Evolutionary conservation across 1,284 basidiomycete species (phyloP), one percentile per base, ranked within the genome.

Genomic region (Mycosarcoma mackinlayi): DNA sequence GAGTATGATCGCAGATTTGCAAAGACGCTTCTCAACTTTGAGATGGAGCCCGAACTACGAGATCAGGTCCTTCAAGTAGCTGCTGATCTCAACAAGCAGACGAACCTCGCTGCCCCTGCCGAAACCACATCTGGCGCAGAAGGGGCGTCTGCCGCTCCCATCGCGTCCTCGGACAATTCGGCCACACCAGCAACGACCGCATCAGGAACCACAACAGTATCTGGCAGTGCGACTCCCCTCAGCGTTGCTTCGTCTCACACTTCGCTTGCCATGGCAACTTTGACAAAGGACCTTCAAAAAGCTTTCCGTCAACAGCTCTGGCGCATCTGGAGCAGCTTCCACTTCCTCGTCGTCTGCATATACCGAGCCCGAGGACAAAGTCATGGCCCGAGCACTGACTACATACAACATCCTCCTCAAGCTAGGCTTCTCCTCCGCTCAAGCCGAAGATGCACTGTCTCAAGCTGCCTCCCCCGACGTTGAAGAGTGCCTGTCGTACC

Each of bases 1-100:
- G 92, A 95, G 64, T 89, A 88, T 66, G 95, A 98, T 55, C 87
- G 90, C 58, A 88, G 92, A 23, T 87, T 89, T 60, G 87, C 93
- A 0, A 88, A 87, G 63, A 86, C 87, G 0, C 86, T 93, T 48
- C 87, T 88, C 10, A 84, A 81, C 37, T 84, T 96, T 24, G 88
- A 89, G 51, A 77, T 94, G 44, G 89, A 92, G 73, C 79, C 87
- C 25, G 58, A 73, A 10, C 82, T 91, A 39, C 84, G 88, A 6
- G 87, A 92, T 28, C 86, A 87, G 16, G 87, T 92, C 14, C 80
- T 94, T 23, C 83, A 85, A 35, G 83, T 90, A 23, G 84, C 85
- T 6, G 58, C 58, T 19, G 56, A 60, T 19, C 57, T 69, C 37
- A 73, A 84, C 42, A 85, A 86, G 45, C 81, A 74, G 37, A 75